Conservation (phyloP, 352 stramenopile genomes). For the Saprolegnia diclina region DNA sequence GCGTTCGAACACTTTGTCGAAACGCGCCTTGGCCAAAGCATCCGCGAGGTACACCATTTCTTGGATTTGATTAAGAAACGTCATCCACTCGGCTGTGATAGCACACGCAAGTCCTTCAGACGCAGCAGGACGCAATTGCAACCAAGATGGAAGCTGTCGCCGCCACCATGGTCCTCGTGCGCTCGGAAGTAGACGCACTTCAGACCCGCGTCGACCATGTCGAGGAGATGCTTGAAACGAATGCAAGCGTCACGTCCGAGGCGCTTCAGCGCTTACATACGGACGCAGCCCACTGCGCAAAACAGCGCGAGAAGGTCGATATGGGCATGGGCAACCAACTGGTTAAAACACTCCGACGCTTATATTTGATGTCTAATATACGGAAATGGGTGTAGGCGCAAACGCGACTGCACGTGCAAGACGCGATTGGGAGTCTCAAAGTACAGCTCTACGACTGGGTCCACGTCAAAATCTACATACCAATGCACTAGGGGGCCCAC, state of each 20-base stretch:
- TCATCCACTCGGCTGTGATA: neutral
- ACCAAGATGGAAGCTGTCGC: neutral
- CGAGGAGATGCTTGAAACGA: slow-evolving; percentile 15
- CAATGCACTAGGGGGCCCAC: neutral
- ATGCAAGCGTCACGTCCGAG: slow-evolving; percentile 4
- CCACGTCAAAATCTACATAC: neutral
- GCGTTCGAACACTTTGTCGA: slow-evolving; percentile 25
- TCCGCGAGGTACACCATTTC: slow-evolving; percentile 17
- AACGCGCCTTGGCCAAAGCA: slow-evolving; percentile 7
- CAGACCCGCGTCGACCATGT: slow-evolving; percentile 8
- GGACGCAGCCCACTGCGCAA: neutral
- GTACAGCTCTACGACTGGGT: neutral
- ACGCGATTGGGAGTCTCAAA: slow-evolving; percentile 1
- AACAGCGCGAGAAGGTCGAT: slow-evolving; percentile 15
- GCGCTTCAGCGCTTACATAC: neutral
- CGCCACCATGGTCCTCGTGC: neutral
- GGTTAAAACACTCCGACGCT: neutral
- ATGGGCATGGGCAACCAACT: slow-evolving; percentile 16
- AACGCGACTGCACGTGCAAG: slow-evolving; percentile 18
- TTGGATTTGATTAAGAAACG: neutral
- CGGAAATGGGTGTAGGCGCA: slow-evolving; percentile 1
- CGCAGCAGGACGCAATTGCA: slow-evolving; percentile 9
- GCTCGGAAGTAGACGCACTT: neutral
- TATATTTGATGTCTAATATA: neutral
- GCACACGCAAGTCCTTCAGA: slow-evolving; percentile 7